Percentiles rank a stretch among this genome's conserved stretches.
Evolutionary conservation across 2,329 filamentous ascomycete genomes (phyloP).

Genomic region (Penicillium sp.): DNA sequence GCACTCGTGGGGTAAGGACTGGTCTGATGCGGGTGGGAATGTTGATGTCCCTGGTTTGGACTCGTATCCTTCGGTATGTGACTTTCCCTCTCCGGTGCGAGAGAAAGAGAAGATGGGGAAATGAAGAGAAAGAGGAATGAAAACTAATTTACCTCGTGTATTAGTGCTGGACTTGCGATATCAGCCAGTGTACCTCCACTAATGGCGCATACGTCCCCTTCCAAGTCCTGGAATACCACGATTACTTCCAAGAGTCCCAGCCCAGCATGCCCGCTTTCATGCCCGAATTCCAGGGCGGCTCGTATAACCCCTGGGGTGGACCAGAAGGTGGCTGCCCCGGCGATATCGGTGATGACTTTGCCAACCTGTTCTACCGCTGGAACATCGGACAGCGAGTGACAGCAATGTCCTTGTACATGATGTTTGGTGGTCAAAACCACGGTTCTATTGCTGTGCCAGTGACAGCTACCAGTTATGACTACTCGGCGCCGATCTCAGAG

Average conservation of each 20-base stretch:
- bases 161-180: slow-evolving; percentile 64
- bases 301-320: slow-evolving; percentile 63
- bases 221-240: slow-evolving; percentile 50
- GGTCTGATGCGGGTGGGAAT: slow-evolving; percentile 53
- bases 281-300: slow-evolving; percentile 61
- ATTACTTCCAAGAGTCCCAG: slow-evolving; percentile 46
- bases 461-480: slow-evolving; percentile 63
- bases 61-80: slow-evolving; percentile 53
- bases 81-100: neutral
- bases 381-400: slow-evolving; percentile 61
- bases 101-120: neutral
- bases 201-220: slow-evolving; percentile 62
- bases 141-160: slow-evolving; percentile 45
- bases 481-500: slow-evolving; percentile 62
- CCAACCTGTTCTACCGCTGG: slow-evolving; percentile 64
- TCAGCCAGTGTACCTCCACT: slow-evolving; percentile 59
- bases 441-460: slow-evolving; percentile 59
- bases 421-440: slow-evolving; percentile 66
- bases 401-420: slow-evolving; percentile 63
- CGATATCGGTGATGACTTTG: slow-evolving; percentile 60
- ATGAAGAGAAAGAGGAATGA: neutral
- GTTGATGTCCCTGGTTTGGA: slow-evolving; percentile 33
- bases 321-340: slow-evolving; percentile 56
- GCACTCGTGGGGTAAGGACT: slow-evolving; percentile 62
- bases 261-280: slow-evolving; percentile 54